Base-by-base conservation (phyloP, 768 basidiomycete genomes). In the Favolaschia claudopus region DNA sequence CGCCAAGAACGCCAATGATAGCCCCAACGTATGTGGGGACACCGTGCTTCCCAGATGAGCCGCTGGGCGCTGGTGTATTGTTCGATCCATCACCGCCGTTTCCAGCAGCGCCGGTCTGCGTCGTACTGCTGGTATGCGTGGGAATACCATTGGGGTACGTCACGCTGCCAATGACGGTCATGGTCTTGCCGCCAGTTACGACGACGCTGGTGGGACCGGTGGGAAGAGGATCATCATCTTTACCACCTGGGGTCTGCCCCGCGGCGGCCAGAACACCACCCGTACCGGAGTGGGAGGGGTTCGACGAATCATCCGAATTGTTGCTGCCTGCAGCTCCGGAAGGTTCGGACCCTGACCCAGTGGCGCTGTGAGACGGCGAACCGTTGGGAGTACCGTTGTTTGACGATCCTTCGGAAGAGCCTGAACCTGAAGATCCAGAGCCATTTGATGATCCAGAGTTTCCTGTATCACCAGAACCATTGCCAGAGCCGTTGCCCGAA, bases 141-240 rank as follows among this genome's bases (percentile, higher is more conserved):
- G 60, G 59, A 15, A 65, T 24, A 9, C 61, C 60, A 36, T 51
- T 44, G 31, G 40, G 36, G 51, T 36, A 53, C 25, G 59, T 60
- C 15, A 60, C 37, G 45, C 50, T 53, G 36, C 58, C 62, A 17
- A 57, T 37, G 4, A 61, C 54, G 25, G 58, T 44, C 32, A 58
- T 27, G n/a, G 63, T 64, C 45, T 59, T 64, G 10, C 66, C 57
- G 24, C 38, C 57, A 25, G 51, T 31, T 5, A 59, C 37, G 17
- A 55, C 20, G 50, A 54, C 27, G 13, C 25, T 43, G 5, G 63
- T 64, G 27, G 58, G 32, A 50, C 63, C 58, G 34, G 28, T 20
- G 27, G 63, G 58, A 13, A 14, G 14, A 2, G 36, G 17, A 22
- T 43, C 25, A 33, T 44, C 22, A 15, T 56, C 14, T 22, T 48